Evolutionary conservation across 129 eudicot genomes (phyloP), one percentile per base, ranked within the genome.

Genomic region (Smallanthus sonchifolius): DNA sequence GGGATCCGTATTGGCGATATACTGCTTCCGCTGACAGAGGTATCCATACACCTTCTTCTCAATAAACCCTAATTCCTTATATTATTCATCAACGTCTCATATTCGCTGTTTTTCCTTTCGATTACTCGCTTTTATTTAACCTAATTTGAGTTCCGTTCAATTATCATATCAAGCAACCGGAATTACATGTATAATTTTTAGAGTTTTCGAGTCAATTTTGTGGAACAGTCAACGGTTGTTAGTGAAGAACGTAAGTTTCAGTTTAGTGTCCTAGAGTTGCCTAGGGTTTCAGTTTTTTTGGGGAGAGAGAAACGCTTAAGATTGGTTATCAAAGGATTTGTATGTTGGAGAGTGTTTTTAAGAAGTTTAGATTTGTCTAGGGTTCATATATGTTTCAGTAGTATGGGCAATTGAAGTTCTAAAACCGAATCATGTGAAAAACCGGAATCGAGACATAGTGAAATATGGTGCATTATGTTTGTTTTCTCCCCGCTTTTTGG

Each of bases 1-100:
- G 17, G 49, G 82, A 85, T 82, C 89, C 86, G 24, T 82, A 85
- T 67, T 60, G 86, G 89, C 70, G 86, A 82, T 82, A 85, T 34
- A 72, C 42, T 42, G 79, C 67, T 63, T 30, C 80, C 11, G 71
- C 83, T 30, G 89, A 82, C 39, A 76, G 77, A 79, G 82, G 89
- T 85, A 61, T 34, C 42, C 66, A 4, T 34, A 60, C 42, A 34
- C 68, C 30, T 54, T 24, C 69, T 59, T 19, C 69, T 70, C 45
- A 6, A 48, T 39, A 17, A 66, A 45, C 72, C 73, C 78, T 67
- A 67, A 57, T 60, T 38, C 30, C 16, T 43, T 15, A 1, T 20
- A 10, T 74, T 61, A 4, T 48, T 24, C 34, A 30, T n/a, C 13
- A 10, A 24, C 1, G 4, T 13, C 19, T 54, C 76, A 19, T 20